Conservation (phyloP, 768 basidiomycete species). For the Rhodotorula kratochvilovae region DNA sequence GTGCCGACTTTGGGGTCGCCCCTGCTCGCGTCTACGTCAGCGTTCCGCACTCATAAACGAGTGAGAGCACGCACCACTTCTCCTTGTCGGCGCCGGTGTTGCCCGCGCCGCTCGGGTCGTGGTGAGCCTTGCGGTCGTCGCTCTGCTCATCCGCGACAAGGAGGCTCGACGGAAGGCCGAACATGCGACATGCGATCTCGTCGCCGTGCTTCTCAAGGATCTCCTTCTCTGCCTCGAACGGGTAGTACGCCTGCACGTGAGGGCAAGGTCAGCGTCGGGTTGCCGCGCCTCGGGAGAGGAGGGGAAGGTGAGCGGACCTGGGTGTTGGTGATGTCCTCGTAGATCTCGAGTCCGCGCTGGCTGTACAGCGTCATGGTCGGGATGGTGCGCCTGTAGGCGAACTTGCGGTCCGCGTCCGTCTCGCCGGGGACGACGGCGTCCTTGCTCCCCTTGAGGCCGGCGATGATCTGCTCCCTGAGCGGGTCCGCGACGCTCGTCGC, state of each 20-base stretch:
- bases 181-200: slow-evolving; percentile 57
- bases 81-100: slow-evolving; percentile 32
- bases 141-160: neutral
- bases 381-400: slow-evolving; percentile 25
- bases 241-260: slow-evolving; percentile 69
- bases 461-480: slow-evolving; percentile 28
- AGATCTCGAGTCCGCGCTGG: slow-evolving; percentile 74
- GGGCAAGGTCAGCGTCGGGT: neutral
- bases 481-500: slow-evolving; percentile 1
- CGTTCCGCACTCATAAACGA: neutral
- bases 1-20: slow-evolving; percentile 52
- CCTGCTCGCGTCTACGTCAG: slow-evolving; percentile 43
- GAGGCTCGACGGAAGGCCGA: slow-evolving; percentile 11
- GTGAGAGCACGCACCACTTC: slow-evolving; percentile 31
- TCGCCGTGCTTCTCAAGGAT: slow-evolving; percentile 68
- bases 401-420: slow-evolving; percentile 10
- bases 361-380: slow-evolving; percentile 68
- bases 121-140: neutral
- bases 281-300: neutral
- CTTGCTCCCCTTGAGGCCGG: slow-evolving; percentile 12
- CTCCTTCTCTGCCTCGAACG: slow-evolving; percentile 80
- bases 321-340: slow-evolving; percentile 76
- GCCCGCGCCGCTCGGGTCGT: slow-evolving; percentile 2
- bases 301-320: slow-evolving; percentile 4
- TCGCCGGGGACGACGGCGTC: slow-evolving; percentile 17